phyloP scores from a whole-genome alignment of 208 protist genomes.

The Wallacemonas sp. region DNA sequence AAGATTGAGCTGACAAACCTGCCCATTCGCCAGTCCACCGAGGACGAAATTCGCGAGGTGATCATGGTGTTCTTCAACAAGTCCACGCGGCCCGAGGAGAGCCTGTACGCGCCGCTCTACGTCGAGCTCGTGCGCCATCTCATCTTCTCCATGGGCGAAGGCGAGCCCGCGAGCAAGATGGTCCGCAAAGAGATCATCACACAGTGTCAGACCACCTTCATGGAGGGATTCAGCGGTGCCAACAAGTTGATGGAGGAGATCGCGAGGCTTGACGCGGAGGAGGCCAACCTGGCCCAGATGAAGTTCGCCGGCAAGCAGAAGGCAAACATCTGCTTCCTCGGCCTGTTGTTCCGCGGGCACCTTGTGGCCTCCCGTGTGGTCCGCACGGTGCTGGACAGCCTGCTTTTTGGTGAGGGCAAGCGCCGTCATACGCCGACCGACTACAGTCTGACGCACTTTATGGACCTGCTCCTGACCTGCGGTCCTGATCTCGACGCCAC shows the following conservation, averaged over 20 bases:
- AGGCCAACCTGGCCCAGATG: conserved; percentile 59
- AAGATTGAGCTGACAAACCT: conserved; percentile 71
- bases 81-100: conserved; percentile 79
- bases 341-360: conserved; percentile 64
- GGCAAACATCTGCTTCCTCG: conserved; percentile 87
- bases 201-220: conserved; percentile 76
- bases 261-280: conserved; percentile 49
- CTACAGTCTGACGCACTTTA: conserved; percentile 78
- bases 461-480: conserved; percentile 78
- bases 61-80: conserved; percentile 88
- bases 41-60: conserved; percentile 83
- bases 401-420: conserved; percentile 67
- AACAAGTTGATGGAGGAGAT: conserved; percentile 50
- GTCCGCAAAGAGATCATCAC: conserved; percentile 73
- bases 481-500: conserved; percentile 52
- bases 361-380: conserved; percentile 71
- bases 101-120: conserved; percentile 75
- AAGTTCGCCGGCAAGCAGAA: conserved; percentile 78
- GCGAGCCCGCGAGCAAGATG: conserved; percentile 57
- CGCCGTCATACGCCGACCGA: conserved; percentile 66
- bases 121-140: conserved; percentile 77
- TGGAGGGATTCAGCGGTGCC: conserved; percentile 45
- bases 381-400: conserved; percentile 59
- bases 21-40: conserved; percentile 84
- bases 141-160: conserved; percentile 67